Base-by-base conservation (phyloP, 1,284 basidiomycete genomes). In the Mycena sp. region DNA sequence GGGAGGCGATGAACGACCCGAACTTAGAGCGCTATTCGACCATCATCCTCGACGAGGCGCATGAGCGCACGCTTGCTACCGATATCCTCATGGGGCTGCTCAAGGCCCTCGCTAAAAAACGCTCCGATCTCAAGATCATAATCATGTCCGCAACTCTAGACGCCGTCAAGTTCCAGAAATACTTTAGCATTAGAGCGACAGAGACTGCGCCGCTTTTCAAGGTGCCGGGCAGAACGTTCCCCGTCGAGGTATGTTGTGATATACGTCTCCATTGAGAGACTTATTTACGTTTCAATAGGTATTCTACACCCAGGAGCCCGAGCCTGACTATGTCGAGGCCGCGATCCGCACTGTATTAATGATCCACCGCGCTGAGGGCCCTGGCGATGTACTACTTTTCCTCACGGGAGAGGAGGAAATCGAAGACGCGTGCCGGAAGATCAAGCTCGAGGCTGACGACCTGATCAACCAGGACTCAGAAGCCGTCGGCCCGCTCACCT, bases 91-190 rank as follows among this genome's bases (percentile, higher is more conserved):
- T 99, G 46, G 92, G 96, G 1, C 92, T 92, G 61, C 82, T 98
- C 51, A 99, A 97, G 78, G 85, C 83, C n/a, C 95, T 99, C 60
- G 91, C 92, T 55, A 84, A 84, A 53, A 80, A 86, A 65, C 83
- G 96, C 53, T 92, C 91, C 67, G 73, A 77, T 17, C 84, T 99
- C 66, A 99, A 97, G 76, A 85, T 99, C 53, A 87, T 99, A 21
- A 86, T 99, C 71, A 99, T 99, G 97, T 96, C 93, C 78, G 97
- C 97, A 2, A 99, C 97, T 2, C 85, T 99, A 19, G 96, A 99
- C 74, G 96, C 96, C 0, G 90, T 95, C 64, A 94, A 94, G 66
- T 99, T 99, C 76, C 93, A 92, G 76, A 83, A 83, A 44, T 99
- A 98, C 77, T 98, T 94, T 72, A 78, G 90, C 72, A 23, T 50